phyloP scores from a whole-genome alignment of 768 basidiomycete genomes.

The Coprinellus micaceus region DNA sequence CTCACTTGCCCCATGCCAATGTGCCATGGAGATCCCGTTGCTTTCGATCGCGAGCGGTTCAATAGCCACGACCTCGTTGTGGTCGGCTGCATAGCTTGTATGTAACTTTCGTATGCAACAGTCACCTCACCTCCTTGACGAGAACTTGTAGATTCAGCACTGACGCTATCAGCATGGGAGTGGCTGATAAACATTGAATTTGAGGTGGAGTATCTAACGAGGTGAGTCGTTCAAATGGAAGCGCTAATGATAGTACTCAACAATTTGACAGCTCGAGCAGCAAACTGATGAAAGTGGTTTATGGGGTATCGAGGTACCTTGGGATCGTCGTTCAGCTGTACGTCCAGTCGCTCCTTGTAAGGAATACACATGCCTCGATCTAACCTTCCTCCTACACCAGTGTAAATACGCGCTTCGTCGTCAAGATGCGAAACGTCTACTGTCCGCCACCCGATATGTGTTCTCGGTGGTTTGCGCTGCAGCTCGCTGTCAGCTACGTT shows the following conservation, averaged over 20 bases:
- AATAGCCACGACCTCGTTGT: no score
- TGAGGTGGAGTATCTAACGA: slow-evolving; percentile 8
- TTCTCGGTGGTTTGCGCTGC: background rate
- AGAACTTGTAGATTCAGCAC: no score
- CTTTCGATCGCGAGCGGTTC: no score
- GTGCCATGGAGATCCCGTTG: no score
- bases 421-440: background rate
- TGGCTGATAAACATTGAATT: background rate
- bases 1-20: no score
- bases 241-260: background rate
- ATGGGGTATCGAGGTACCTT: background rate
- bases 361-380: background rate
- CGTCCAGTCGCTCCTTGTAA: background rate
- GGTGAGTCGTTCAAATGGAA: background rate
- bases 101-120: no score
- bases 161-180: no score
- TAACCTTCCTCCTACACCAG: background rate
- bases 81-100: no score
- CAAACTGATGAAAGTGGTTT: background rate
- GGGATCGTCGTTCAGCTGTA: background rate
- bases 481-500: background rate
- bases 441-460: background rate
- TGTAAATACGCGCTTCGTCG: background rate
- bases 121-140: no score
- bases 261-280: background rate